These are phyloP conservation scores for Lactarius sp. DNA, from an alignment of 768 basidiomycete species.

Conservation along the genomic window DNA sequence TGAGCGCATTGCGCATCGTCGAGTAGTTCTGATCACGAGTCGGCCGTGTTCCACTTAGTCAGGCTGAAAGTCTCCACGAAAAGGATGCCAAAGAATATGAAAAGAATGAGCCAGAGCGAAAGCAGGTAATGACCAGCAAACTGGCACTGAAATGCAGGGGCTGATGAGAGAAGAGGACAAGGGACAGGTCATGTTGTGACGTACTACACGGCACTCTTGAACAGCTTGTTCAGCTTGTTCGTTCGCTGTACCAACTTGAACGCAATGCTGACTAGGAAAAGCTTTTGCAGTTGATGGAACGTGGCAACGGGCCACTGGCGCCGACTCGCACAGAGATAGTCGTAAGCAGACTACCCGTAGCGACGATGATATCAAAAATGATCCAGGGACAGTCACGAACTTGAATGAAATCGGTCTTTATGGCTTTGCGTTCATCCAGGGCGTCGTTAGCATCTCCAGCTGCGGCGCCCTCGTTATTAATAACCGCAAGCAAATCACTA, in stretches of 20 bases:
- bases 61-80: no score
- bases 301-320: slow-evolving; percentile 44
- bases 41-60: slow-evolving; percentile 64
- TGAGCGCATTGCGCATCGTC: slow-evolving; percentile 48
- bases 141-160: slow-evolving; percentile 33
- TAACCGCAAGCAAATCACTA: no score
- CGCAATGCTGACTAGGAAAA: slow-evolving; percentile 89
- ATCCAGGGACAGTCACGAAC: slow-evolving; percentile 60
- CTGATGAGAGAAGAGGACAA: no score
- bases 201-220: no score
- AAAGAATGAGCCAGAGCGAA: slow-evolving; percentile 70
- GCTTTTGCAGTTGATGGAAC: slow-evolving; percentile 70
- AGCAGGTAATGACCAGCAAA: slow-evolving; percentile 81
- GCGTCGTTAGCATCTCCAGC: no score
- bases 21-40: slow-evolving; percentile 71
- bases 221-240: no score
- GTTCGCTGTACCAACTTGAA: slow-evolving; percentile 86
- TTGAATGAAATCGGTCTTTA: no score
- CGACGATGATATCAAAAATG: slow-evolving; percentile 78
- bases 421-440: no score
- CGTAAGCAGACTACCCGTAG: slow-evolving; percentile 77
- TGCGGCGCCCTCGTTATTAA: no score
- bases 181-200: no score
- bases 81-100: no score
- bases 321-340: slow-evolving; percentile 67